Base-by-base conservation (phyloP, 1,284 basidiomycete species). In the Anthracocystis panici-leucophaei region DNA sequence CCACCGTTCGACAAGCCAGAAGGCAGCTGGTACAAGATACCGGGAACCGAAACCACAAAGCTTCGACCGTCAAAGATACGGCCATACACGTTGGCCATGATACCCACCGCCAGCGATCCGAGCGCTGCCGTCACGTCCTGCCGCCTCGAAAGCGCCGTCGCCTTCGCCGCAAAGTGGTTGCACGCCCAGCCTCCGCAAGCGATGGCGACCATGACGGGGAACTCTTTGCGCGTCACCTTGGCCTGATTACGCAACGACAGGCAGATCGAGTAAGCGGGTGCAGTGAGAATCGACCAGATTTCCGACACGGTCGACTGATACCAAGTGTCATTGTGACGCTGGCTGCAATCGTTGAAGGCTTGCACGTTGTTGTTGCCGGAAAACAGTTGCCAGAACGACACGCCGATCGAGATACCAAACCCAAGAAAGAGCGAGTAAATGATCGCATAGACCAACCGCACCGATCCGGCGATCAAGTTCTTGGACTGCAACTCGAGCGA, bases 21-120 rank as follows among this genome's bases (percentile, higher is more conserved):
- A 0, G 93, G 94, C 0, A 95, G 89, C 86, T 95, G 93, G 86
- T 94, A 92, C 18, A 95, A 87, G 61, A 95, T 92, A 51, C 92
- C 92, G 21, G 84, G 62, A 9, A 80, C 75, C 9, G 77, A 84
- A 9, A 93, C 89, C 21, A 92, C 91, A 78, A 92, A 94, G 2
- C 91, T 90, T 58, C 92, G 91, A 2, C 92, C 92, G 35, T 89
- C 88, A 83, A 92, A 91, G 85, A 94, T 89, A 45, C 92, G 90
- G 11, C 92, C 92, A 73, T 93, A 95, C 14, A 94, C 51, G 84
- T 95, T 95, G 33, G 93, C 90, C 45, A 94, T 87, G 57, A 94
- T 87, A 9, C 94, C 93, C 44, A 95, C 93, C 1, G 90, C 90
- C 77, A 96, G 92, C 0, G 92, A 87, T 11, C 87, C 92, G 33